Evolutionary conservation across 108 stramenopile genomes (phyloP).

Genomic region (Cylindrotheca fusiformis): DNA sequence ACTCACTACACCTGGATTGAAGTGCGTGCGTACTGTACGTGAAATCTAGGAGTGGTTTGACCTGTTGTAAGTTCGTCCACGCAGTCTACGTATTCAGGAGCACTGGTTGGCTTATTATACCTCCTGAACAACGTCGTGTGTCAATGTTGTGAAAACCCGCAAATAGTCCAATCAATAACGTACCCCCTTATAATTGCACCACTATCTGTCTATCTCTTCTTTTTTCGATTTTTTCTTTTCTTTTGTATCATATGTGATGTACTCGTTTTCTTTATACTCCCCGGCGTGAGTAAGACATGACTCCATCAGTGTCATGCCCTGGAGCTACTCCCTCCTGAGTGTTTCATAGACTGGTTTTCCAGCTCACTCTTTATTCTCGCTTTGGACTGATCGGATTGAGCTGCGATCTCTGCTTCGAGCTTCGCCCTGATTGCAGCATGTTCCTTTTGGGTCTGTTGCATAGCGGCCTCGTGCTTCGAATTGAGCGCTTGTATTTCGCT

Average conservation of each 20-base stretch:
- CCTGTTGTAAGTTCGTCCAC: too few relatives aligned
- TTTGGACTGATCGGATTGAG: conserved; percentile 17
- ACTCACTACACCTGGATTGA: not conserved
- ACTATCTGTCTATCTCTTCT: conserved; percentile 6
- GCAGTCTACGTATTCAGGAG: too few relatives aligned
- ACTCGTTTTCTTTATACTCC: too few relatives aligned
- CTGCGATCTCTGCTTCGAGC: conserved; percentile 29
- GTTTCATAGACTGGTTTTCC: conserved; percentile 21
- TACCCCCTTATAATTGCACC: too few relatives aligned
- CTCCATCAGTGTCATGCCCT: too few relatives aligned
- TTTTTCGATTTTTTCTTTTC: conserved; percentile 1
- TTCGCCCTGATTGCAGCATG: conserved; percentile 29
- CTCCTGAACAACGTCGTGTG: too few relatives aligned
- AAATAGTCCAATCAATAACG: too few relatives aligned
- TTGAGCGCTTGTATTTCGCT: not conserved
- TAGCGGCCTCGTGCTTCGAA: not conserved
- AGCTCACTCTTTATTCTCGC: conserved; percentile 22
- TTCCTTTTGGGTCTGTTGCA: conserved; percentile 19
- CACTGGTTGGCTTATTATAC: too few relatives aligned
- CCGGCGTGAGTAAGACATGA: too few relatives aligned
- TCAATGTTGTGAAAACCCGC: too few relatives aligned
- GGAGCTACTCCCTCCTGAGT: too few relatives aligned
- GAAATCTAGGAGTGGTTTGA: too few relatives aligned
- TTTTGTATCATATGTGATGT: conserved; percentile 16
- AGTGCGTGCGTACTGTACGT: not conserved